Conservation (phyloP, 768 basidiomycete species). For the Hydnomerulius pinastri region DNA sequence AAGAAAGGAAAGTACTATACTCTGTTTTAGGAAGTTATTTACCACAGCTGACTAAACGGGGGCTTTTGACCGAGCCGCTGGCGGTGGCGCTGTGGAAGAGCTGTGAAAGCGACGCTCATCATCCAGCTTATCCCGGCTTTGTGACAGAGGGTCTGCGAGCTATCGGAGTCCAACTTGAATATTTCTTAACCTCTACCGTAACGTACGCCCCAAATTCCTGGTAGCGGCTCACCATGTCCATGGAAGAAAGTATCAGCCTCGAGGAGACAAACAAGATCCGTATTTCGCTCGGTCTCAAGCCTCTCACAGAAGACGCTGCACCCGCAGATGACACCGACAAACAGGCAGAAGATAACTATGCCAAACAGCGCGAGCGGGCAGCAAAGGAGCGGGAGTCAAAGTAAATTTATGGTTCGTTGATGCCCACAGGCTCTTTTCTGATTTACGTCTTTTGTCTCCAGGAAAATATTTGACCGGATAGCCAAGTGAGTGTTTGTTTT, state of each 20-base stretch:
- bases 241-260: conserved; percentile 88
- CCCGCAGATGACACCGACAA: conserved; percentile 77
- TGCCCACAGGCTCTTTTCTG: conserved; percentile 15
- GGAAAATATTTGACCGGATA: conserved; percentile 73
- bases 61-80: background rate
- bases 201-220: background rate
- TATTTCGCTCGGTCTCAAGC: conserved; percentile 90
- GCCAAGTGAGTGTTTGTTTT: conserved; percentile 77
- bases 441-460: conserved; percentile 33
- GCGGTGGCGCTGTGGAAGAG: background rate
- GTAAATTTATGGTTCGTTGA: conserved; percentile 47
- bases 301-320: conserved; percentile 79
- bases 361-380: conserved; percentile 67
- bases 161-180: conserved; percentile 10
- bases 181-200: background rate
- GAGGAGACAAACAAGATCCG: conserved; percentile 97
- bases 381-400: conserved; percentile 73
- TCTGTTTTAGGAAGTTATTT: background rate
- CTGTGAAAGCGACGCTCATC: background rate
- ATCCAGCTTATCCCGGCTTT: too few species aligned
- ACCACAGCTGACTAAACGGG: background rate
- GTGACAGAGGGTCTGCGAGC: too few species aligned
- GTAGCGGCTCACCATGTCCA: conserved; percentile 47
- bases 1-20: background rate
- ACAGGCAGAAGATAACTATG: conserved; percentile 86